Percentiles rank a stretch among this genome's conserved stretches.
These are phyloP conservation scores for Keithomyces neogunnii DNA, from an alignment of 2,329 filamentous ascomycete genomes.

Conservation along the genomic window DNA sequence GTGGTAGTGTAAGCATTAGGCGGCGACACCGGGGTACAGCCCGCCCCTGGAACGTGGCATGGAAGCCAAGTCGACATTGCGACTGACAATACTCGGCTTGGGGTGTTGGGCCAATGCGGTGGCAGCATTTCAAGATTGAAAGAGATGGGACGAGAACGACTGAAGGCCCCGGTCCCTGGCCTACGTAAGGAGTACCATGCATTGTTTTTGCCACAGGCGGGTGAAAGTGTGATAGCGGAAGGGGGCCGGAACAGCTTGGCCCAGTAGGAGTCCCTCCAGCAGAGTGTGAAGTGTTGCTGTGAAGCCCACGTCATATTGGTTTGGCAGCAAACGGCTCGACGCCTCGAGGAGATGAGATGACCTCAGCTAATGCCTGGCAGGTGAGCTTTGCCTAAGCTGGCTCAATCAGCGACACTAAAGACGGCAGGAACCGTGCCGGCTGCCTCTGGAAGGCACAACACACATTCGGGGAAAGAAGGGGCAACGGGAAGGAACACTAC, in stretches of 20 bases:
- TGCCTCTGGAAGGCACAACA: background rate
- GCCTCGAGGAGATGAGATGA: background rate
- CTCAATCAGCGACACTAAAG: background rate
- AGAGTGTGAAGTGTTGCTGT: no score
- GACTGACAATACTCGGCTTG: background rate
- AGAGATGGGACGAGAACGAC: background rate
- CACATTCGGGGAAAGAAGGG: background rate
- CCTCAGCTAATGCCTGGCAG: background rate
- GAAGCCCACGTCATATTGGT: no score
- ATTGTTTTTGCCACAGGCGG: no score
- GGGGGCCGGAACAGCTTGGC: no score
- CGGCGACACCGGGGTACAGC: slow-evolving; percentile 1
- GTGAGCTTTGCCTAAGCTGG: background rate
- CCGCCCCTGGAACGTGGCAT: background rate
- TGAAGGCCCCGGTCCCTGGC: no score
- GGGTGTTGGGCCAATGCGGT: background rate
- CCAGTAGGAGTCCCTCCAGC: no score
- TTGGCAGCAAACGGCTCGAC: no score
- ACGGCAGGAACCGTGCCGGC: background rate
- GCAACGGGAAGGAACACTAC: no score
- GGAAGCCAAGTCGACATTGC: background rate
- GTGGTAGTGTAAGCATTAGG: background rate
- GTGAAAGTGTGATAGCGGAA: no score
- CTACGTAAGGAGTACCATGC: no score
- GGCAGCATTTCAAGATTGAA: background rate